Conservation (phyloP, 139 green algal genomes). For the Ulvella scutata region DNA sequence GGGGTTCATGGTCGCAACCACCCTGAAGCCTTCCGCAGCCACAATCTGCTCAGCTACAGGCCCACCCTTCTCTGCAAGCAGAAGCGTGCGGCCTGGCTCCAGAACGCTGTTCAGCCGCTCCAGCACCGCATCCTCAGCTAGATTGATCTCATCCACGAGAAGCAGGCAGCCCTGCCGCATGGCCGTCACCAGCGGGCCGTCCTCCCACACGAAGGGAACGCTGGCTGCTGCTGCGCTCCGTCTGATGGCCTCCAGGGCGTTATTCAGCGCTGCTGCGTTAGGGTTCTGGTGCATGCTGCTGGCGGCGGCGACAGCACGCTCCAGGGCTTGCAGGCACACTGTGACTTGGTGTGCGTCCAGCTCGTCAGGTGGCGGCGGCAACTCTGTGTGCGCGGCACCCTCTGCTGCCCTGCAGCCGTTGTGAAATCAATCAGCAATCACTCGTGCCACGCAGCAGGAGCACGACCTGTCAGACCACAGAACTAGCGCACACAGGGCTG, state of each 20-base stretch:
- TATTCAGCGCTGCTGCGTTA: constrained; percentile 16
- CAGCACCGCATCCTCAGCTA: constrained; percentile 95
- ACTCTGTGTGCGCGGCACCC: too few species aligned
- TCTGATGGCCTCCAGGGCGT: constrained; percentile 4
- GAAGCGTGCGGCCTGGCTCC: constrained; percentile 75
- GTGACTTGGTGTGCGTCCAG: neutral
- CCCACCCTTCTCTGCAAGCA: constrained; percentile 89
- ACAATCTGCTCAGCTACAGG: constrained; percentile 52
- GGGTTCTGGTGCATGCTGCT: neutral
- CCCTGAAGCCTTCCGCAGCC: constrained; percentile 61
- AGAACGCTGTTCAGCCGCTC: constrained; percentile 96
- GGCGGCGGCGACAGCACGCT: neutral
- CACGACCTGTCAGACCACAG: too few species aligned
- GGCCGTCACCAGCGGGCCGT: constrained; percentile 86
- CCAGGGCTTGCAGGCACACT: neutral
- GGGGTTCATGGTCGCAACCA: constrained; percentile 98
- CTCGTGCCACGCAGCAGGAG: too few species aligned
- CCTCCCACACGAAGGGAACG: constrained; percentile 75
- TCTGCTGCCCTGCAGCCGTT: too few species aligned
- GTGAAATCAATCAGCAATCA: too few species aligned
- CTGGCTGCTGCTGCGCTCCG: constrained; percentile 26
- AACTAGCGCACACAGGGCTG: too few species aligned
- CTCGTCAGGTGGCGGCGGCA: neutral
- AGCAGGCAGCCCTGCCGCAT: constrained; percentile 88
- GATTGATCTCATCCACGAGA: constrained; percentile 94